phyloP scores from a whole-genome alignment of 1,284 basidiomycete genomes.

The Cutaneotrichosporon curvatum region DNA sequence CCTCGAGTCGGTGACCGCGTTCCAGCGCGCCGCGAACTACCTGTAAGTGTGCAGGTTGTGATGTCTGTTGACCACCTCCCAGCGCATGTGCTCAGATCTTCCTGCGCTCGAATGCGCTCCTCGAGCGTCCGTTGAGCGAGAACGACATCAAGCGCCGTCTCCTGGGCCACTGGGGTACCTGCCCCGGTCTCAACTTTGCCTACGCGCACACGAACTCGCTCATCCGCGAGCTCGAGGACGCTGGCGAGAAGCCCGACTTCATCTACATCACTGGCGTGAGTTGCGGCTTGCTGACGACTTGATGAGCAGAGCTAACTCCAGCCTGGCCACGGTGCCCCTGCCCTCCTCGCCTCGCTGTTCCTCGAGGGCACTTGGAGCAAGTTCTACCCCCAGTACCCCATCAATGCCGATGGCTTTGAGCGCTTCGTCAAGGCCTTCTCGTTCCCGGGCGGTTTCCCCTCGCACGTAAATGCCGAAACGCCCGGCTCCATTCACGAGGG shows the following conservation, averaged over 20 bases:
- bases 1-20: slow-evolving; percentile 44
- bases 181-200: slow-evolving; percentile 64
- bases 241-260: slow-evolving; percentile 13
- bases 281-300: neutral
- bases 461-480: slow-evolving; percentile 56
- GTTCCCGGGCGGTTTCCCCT: slow-evolving; percentile 50
- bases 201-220: slow-evolving; percentile 75
- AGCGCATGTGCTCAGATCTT: slow-evolving; percentile 59
- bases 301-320: slow-evolving; percentile 39
- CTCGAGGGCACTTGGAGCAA: slow-evolving; percentile 81
- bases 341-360: slow-evolving; percentile 70
- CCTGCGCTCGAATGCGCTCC: slow-evolving; percentile 63
- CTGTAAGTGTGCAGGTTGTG: slow-evolving; percentile 24
- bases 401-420: slow-evolving; percentile 58
- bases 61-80: slow-evolving; percentile 1
- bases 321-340: slow-evolving; percentile 73
- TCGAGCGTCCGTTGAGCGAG: slow-evolving; percentile 55
- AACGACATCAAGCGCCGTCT: slow-evolving; percentile 72
- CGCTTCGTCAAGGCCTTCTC: slow-evolving; percentile 48
- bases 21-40: slow-evolving; percentile 45
- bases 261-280: slow-evolving; percentile 56
- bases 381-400: slow-evolving; percentile 66
- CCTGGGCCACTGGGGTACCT: slow-evolving; percentile 51
- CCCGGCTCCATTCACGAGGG: slow-evolving; percentile 86
- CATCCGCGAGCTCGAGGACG: slow-evolving; percentile 55